Base-by-base conservation (phyloP, 2,329 filamentous ascomycete species). In the Cladosporium sp. region DNA sequence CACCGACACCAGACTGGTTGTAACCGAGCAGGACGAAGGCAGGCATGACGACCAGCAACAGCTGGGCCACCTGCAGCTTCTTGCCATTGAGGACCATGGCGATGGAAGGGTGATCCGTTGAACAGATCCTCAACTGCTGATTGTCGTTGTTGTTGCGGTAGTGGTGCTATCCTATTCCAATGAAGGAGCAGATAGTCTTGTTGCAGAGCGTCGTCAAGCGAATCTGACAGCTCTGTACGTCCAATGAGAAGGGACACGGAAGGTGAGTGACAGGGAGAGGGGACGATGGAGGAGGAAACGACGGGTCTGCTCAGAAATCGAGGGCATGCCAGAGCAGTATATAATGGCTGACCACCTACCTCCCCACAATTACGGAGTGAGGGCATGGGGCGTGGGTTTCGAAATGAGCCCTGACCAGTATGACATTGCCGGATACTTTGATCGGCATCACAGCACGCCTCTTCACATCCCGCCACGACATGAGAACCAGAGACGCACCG, bases 11-110 rank as follows among this genome's bases (percentile, higher is more conserved):
- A 45, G 73, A 72, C 59, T 78, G 74, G 60, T 79, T 78, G 67
- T 78, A 79, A 49, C 77, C 76, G 58, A 76, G 78, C 44, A 75
- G 66, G 50, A 77, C 70, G 54, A 77, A 77, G 14, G 70, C 63
- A 6, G 70, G 70, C 43, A 68, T 54, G 50, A 71, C 69, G 35
- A 72, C 66, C 42, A 71, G 60, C 56, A 69, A 48, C 19, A 70
- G 66, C 59, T 70, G 59, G 32, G 55, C 52, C 6, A 60, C 37
- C 37, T 61, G 54, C 49, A 65, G 56, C 43, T 57, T 56, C 32
- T 52, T 58, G 31, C 61, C 61, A 22, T 46, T 58, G 43, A 59
- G 50, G 35, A 51, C 52, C 56, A 61, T 58, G 40, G 22, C 22
- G 22, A 28, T 5, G 4, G 22, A 28, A 28, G 22, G 7, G 1